phyloP scores from a whole-genome alignment of 495 filamentous ascomycete species.

The Podospora pseudoanserina region DNA sequence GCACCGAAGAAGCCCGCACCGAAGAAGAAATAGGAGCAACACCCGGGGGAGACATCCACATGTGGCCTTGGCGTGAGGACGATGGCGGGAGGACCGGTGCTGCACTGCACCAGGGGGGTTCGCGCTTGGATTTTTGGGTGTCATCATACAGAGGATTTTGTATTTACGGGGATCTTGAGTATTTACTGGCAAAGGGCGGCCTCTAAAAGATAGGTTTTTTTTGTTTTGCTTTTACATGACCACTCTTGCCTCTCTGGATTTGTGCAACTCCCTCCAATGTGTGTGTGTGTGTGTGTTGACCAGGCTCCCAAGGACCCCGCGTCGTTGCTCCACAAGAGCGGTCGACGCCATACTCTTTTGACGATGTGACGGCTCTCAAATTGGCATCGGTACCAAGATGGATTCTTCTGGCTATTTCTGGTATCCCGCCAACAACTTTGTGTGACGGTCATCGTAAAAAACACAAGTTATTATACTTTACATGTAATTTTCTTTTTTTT shows the following conservation, averaged over 20 bases:
- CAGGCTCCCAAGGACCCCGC: neutral
- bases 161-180: neutral
- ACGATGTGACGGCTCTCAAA: neutral
- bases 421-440: too few species aligned
- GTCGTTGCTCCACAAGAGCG: neutral
- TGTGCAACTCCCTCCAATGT: neutral
- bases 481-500: too few species aligned
- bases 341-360: neutral
- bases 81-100: too few species aligned
- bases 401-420: neutral
- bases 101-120: too few species aligned
- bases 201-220: neutral
- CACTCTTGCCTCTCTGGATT: neutral
- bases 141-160: neutral
- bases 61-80: too few species aligned
- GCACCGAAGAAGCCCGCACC: too few species aligned
- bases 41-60: too few species aligned
- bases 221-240: neutral
- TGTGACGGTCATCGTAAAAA: too few species aligned
- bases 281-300: neutral
- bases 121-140: neutral
- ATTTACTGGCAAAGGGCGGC: neutral
- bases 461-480: too few species aligned
- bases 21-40: too few species aligned
- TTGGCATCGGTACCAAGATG: neutral